Conservation (phyloP, 1,284 basidiomycete genomes). For the Stereum hirsutum region DNA sequence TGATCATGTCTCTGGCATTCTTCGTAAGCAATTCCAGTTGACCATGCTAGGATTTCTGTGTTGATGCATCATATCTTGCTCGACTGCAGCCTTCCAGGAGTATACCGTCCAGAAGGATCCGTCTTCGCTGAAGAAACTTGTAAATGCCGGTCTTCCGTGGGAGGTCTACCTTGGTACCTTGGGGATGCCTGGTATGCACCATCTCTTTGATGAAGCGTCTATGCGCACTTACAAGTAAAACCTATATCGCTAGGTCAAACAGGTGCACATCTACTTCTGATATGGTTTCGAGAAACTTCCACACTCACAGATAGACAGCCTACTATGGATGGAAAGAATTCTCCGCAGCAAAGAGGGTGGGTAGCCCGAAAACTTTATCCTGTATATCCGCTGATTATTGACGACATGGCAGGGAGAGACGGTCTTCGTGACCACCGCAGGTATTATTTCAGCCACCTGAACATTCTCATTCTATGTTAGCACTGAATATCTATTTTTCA, state of each 20-base stretch:
- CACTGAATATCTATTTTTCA: constrained; percentile 32
- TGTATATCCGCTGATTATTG: constrained; percentile 13
- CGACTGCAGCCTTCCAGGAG: constrained; percentile 18
- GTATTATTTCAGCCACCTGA: background rate
- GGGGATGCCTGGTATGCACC: constrained; percentile 29
- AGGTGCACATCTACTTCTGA: no score
- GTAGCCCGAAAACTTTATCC: background rate
- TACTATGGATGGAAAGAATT: constrained; percentile 27
- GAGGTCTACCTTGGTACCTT: constrained; percentile 37
- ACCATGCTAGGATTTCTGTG: background rate
- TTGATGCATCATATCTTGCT: no score
- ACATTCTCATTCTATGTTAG: constrained; percentile 32
- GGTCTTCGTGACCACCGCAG: background rate
- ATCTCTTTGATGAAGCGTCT: background rate
- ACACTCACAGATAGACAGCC: constrained; percentile 32
- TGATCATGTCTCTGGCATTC: constrained; percentile 18
- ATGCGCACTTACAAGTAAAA: constrained; percentile 6
- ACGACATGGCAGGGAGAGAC: background rate
- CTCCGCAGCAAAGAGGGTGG: constrained; percentile 20
- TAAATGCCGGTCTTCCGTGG: constrained; percentile 32
- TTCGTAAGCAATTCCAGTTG: constrained; percentile 12
- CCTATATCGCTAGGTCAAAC: no score
- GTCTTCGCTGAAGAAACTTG: constrained; percentile 12
- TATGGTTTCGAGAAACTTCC: no score
- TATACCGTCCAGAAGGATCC: constrained; percentile 16